Percentiles rank a stretch among this genome's conserved stretches.
Conservation (phyloP, 2,329 filamentous ascomycete genomes). For the Fusarium tuaranense region DNA sequence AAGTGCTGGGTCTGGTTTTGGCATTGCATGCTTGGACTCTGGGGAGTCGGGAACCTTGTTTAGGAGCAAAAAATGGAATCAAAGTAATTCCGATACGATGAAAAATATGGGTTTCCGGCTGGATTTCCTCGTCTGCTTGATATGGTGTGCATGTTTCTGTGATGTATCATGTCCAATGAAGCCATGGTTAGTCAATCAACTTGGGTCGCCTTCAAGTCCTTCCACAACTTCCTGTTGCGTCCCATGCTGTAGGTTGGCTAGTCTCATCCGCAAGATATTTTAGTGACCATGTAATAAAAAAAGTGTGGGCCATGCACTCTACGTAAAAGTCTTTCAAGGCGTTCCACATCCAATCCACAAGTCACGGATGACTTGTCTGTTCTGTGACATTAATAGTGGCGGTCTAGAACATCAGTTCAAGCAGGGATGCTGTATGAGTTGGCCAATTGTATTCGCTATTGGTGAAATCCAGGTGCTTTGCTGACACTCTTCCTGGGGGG, state of each 20-base stretch:
- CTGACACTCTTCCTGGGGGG: not conserved
- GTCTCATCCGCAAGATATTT: not conserved
- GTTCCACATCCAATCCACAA: not conserved
- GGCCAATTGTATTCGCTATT: not conserved
- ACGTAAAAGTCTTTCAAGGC: not conserved
- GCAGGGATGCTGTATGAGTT: not conserved
- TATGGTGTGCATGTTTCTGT: not conserved
- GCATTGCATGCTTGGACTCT: constrained; percentile 48
- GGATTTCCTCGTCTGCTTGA: constrained; percentile 8
- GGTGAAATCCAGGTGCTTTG: not conserved
- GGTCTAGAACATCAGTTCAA: not conserved
- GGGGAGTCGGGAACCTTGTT: constrained; percentile 48
- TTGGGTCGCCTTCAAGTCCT: not conserved
- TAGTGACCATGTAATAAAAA: not conserved
- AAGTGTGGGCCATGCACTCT: not conserved
- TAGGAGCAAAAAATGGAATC: constrained; percentile 49
- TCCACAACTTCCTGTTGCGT: not conserved
- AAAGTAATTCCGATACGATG: constrained; percentile 46
- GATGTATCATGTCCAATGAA: too few relatives aligned
- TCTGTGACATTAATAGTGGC: not conserved
- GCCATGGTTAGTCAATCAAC: not conserved
- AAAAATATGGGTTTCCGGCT: constrained; percentile 43
- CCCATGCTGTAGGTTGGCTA: not conserved
- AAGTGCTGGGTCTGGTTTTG: constrained; percentile 46
- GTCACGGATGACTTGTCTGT: not conserved